A percentile compares a stretch with the other conserved stretches of the same genome.
Conservation (phyloP, 257 asterid genomes). For the Fraxinus excelsior region DNA sequence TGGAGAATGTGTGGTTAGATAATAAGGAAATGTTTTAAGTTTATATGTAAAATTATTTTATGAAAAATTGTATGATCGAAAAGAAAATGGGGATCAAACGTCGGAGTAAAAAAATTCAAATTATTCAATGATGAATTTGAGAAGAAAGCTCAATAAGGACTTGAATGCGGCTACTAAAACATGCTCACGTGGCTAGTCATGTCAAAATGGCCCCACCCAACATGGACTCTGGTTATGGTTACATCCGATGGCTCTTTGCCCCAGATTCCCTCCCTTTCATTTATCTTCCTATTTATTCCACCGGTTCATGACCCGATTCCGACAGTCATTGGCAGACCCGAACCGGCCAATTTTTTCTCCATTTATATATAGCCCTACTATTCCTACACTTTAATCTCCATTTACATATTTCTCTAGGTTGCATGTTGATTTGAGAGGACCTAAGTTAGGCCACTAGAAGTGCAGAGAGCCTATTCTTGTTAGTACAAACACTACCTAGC, state of each 20-base stretch:
- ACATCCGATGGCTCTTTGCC: slow-evolving; percentile 39
- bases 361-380: slow-evolving; percentile 35
- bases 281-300: slow-evolving; percentile 29
- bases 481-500: slow-evolving; percentile 18
- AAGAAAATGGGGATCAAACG: too few species aligned
- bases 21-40: too few species aligned
- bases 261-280: slow-evolving; percentile 26
- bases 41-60: too few species aligned
- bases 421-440: slow-evolving; percentile 36
- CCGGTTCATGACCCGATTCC: slow-evolving; percentile 34
- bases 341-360: slow-evolving; percentile 29
- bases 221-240: slow-evolving; percentile 50
- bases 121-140: slow-evolving; percentile 9
- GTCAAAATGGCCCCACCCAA: slow-evolving; percentile 55
- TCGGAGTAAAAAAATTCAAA: not conserved
- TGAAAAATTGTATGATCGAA: too few species aligned
- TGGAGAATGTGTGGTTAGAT: too few species aligned
- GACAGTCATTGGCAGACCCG: slow-evolving; percentile 43
- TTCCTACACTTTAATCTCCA: slow-evolving; percentile 20
- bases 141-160: not conserved
- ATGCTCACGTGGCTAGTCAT: slow-evolving; percentile 75
- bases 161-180: slow-evolving; percentile 40
- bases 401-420: not conserved
- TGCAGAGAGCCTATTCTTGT: slow-evolving; percentile 35
- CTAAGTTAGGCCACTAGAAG: slow-evolving; percentile 19